Evolutionary conservation across 2,329 filamentous ascomycete genomes (phyloP).

Genomic region (Aspergillus flavus): DNA sequence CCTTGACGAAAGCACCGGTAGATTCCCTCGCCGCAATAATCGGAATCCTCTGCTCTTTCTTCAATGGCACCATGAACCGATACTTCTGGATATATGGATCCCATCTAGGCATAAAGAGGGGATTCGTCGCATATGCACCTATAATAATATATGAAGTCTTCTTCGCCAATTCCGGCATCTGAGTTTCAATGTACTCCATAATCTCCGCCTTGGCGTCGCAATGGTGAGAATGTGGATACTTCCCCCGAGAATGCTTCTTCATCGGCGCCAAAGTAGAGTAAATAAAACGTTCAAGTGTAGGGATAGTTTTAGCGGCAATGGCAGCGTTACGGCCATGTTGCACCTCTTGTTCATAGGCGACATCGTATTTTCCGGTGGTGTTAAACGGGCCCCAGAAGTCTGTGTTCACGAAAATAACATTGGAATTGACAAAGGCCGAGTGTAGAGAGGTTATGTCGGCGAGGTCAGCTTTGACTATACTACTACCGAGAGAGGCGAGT

Average conservation of each 20-base stretch:
- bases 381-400: constrained; percentile 59
- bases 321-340: constrained; percentile 59
- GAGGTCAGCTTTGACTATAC: constrained; percentile 34
- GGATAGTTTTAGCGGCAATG: constrained; percentile 52
- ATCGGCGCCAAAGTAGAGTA: constrained; percentile 57
- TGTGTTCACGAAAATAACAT: constrained; percentile 58
- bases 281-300: constrained; percentile 51
- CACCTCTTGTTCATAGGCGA: constrained; percentile 53
- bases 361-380: constrained; percentile 22
- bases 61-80: constrained; percentile 32
- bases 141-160: constrained; percentile 47
- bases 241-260: constrained; percentile 50
- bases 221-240: constrained; percentile 51
- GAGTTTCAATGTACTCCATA: constrained; percentile 47
- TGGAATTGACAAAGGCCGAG: constrained; percentile 44
- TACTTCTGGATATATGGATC: constrained; percentile 34
- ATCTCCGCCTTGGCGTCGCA: constrained; percentile 56
- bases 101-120: constrained; percentile 31
- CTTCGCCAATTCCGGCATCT: constrained; percentile 44
- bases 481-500: constrained; percentile 28
- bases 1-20: constrained; percentile 49
- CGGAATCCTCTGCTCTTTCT: constrained; percentile 33
- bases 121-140: constrained; percentile 36
- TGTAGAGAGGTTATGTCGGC: constrained; percentile 29
- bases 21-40: constrained; percentile 44